A percentile compares a stretch with the other conserved stretches of the same genome.
Evolutionary conservation across 768 basidiomycete species (phyloP).

Genomic region (Naematelia aurantialba): DNA sequence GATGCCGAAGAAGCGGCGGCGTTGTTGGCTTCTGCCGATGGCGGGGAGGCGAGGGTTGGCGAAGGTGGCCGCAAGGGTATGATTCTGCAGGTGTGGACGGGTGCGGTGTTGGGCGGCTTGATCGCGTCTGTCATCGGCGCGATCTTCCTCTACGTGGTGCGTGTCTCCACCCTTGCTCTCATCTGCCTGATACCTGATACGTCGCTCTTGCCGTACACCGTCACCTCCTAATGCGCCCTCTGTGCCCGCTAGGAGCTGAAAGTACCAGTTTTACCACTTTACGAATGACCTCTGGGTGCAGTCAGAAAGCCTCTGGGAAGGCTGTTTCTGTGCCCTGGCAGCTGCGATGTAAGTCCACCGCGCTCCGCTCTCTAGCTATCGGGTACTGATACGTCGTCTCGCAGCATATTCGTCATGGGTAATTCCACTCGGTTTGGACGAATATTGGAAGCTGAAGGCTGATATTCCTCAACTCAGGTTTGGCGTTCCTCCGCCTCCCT

Average conservation of each 20-base stretch:
- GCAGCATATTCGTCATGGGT: slow-evolving; percentile 30
- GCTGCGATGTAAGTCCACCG: slow-evolving; percentile 20
- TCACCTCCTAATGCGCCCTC: too few relatives aligned
- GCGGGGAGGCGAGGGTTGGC: slow-evolving; percentile 47
- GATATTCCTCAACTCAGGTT: background rate
- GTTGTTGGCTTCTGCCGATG: slow-evolving; percentile 36
- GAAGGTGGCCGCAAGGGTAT: slow-evolving; percentile 16
- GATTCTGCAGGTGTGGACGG: slow-evolving; percentile 59
- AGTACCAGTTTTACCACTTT: slow-evolving; percentile 79
- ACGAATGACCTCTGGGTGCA: slow-evolving; percentile 76
- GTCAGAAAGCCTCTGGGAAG: slow-evolving; percentile 87
- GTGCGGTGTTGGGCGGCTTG: slow-evolving; percentile 65
- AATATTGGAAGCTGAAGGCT: too few relatives aligned
- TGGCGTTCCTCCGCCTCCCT: slow-evolving; percentile 85
- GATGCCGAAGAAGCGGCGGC: too few relatives aligned
- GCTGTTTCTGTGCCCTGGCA: slow-evolving; percentile 53
- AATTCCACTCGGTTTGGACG: background rate
- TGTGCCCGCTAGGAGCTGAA: too few relatives aligned
- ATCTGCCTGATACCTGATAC: too few relatives aligned
- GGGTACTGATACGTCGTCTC: background rate
- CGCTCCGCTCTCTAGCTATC: background rate
- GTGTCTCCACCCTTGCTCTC: slow-evolving; percentile 14
- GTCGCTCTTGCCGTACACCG: too few relatives aligned
- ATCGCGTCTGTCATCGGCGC: slow-evolving; percentile 77
- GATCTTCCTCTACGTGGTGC: slow-evolving; percentile 70